Evolutionary conservation across 2,329 filamentous ascomycete genomes (phyloP).

Genomic region (Diaporthe batatas): DNA sequence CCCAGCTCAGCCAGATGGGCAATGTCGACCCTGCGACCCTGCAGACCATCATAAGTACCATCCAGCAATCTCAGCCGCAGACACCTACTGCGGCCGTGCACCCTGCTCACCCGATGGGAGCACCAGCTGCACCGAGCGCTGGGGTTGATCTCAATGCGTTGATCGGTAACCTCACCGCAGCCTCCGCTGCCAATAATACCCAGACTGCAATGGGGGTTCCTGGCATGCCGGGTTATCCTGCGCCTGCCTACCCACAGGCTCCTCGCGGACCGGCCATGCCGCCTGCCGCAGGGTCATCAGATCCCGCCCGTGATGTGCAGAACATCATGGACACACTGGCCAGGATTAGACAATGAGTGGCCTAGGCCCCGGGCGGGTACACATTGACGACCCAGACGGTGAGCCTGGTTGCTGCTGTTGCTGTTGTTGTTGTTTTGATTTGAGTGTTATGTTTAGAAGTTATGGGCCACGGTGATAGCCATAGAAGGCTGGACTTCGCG

Average conservation of each 20-base stretch:
- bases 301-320: constrained; percentile 69
- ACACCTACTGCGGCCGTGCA: constrained; percentile 29
- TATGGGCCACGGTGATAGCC: neutral
- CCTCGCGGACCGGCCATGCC: constrained; percentile 47
- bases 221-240: constrained; percentile 47
- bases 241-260: constrained; percentile 45
- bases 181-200: constrained; percentile 24
- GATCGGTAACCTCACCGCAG: constrained; percentile 55
- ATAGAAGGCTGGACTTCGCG: neutral
- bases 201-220: constrained; percentile 22
- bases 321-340: constrained; percentile 82
- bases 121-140: constrained; percentile 46
- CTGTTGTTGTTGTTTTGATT: constrained; percentile 4
- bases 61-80: constrained; percentile 53
- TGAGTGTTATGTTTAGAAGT: constrained; percentile 5
- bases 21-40: constrained; percentile 77
- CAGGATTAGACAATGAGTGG: constrained; percentile 68
- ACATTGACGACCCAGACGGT: neutral
- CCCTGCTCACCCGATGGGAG: constrained; percentile 41
- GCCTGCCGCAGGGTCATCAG: constrained; percentile 46
- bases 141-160: constrained; percentile 63
- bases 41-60: constrained; percentile 76
- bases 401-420: neutral
- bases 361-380: neutral
- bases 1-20: constrained; percentile 71